Base-by-base conservation (phyloP, 345 rosid species). In the Acer saccharum region DNA sequence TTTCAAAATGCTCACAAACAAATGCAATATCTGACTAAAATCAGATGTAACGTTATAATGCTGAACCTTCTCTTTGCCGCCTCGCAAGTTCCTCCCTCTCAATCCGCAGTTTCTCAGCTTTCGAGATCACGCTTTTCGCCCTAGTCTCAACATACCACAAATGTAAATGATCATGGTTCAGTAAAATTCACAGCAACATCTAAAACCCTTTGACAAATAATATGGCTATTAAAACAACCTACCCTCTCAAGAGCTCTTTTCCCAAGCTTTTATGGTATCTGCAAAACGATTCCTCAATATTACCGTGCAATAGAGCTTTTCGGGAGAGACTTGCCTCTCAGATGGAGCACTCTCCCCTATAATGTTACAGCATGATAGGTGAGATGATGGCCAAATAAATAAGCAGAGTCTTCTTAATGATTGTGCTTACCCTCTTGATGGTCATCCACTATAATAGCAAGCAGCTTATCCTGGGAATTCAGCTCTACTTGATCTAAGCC, bases 231-330 rank as follows among this genome's bases (percentile, higher is more conserved):
- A 25, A 25, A 25, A 25, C 27, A 25, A 1, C 27, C 27, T 25
- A 25, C 27, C 27, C 1, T 25, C 27, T 25, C 27, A 25, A 92
- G 90, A 1, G 92, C 85, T 85, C n/a, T 93, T 93, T 85, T 88
- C 95, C 71, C 89, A 88, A 83, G 98, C 98, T 86, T 90, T 95
- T 68, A 93, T 93, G 76, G 98, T 95, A 74, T 95, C 98, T 50
- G 97, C 97, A 82, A 93, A 95, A 63, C 97, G 95, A 62, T 78
- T 89, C 85, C 87, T 92, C 86, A 93, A 82, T 21, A 89, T 61
- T 81, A 95, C 97, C 54, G 27, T 92, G 29, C 98, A 95, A 83
- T 90, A 88, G n/a, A 84, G 91, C 88, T 90, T 93, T 63, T 88
- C 93, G 1, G 97, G 93, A 87, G 98, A 95, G 83, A 89, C 89